Evolutionary conservation across 192 early-diverging fungal genomes (phyloP), one percentile per base, ranked within the genome.

Genomic region (Gigaspora rosea): DNA sequence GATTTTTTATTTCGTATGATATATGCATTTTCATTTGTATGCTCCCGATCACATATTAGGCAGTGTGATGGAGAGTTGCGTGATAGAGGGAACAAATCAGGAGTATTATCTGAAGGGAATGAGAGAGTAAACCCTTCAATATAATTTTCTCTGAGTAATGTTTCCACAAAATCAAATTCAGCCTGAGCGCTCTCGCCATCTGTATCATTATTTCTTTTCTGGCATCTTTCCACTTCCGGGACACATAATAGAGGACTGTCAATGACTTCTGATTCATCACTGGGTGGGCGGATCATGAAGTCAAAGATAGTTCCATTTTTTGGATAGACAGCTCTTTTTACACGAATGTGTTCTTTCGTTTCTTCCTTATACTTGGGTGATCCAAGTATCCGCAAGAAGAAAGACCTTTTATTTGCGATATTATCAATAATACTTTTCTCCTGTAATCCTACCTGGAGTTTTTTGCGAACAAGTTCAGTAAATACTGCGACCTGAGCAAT

Each of bases 381-480:
- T 68, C 46, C 66, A 49, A 68, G 66, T 16, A 68, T 68, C 20
- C 16, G 66, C 33, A 68, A 49, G 18, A 36, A 68, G 33, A 68
- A 68, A 36, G 66, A 68, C 2, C 66, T 68, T 20, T 68, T 68
- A 68, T 41, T 68, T 68, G 46, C 46, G 8, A 68, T 68, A 68
- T 68, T 68, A 68, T 68, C 66, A 41, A 68, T 33, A 68, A 68
- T 71, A 22, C 22, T 54, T 20, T 71, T 71, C 10, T 54, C 41
- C 22, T 71, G 69, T 20, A 71, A 52, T 33, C 20, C 20, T 27
- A 52, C 51, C 51, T 13, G 50, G 22, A 70, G 68, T 70, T 70
- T 71, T 4, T 71, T 71, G 51, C 51, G 69, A 51, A 71, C 27
- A 54, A 71, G 69, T 50, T 71, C 51, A 32, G 51, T 71, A 20